phyloP scores from a whole-genome alignment of 805 yeast genomes.

The Huiozyma naganishii region DNA sequence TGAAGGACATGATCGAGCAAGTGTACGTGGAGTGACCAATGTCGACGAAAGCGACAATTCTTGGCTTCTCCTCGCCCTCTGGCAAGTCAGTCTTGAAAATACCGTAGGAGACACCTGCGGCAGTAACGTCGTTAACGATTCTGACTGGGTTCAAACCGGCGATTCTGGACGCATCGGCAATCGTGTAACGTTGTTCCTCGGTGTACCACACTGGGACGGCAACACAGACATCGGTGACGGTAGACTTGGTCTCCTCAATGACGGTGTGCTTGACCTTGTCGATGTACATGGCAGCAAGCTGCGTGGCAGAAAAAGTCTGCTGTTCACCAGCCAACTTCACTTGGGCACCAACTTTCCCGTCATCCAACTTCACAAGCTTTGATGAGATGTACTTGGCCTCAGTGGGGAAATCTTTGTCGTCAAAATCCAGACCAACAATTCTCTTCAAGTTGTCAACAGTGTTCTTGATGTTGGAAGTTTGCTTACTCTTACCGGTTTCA shows the following conservation, averaged over 20 bases:
- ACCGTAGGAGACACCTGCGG: constrained; percentile 99
- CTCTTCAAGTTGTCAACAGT: constrained; percentile 93
- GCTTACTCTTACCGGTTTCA: constrained; percentile 92
- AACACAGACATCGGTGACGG: constrained; percentile 77
- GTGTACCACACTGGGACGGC: constrained; percentile 97
- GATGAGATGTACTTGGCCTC: constrained; percentile 71
- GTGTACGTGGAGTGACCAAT: constrained; percentile 95
- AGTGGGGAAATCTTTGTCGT: constrained; percentile 64
- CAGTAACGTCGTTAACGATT: constrained; percentile 93
- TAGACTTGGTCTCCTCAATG: constrained; percentile 63
- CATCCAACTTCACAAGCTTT: constrained; percentile 55
- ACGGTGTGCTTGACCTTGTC: constrained; percentile 80
- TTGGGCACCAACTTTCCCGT: constrained; percentile 74
- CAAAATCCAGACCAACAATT: constrained; percentile 65
- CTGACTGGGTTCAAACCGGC: constrained; percentile 98
- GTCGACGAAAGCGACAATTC: constrained; percentile 86
- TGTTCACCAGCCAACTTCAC: constrained; percentile 76
- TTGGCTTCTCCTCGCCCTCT: constrained; percentile 66
- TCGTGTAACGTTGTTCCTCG: constrained; percentile 92
- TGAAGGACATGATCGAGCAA: constrained; percentile 79
- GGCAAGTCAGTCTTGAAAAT: constrained; percentile 95
- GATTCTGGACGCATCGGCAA: constrained; percentile 86
- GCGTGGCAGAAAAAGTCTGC: constrained; percentile 73
- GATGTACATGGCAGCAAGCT: constrained; percentile 89
- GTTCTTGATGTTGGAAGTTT: constrained; percentile 91